Percentiles rank a stretch among this genome's conserved stretches.
Conservation (phyloP, 805 yeast genomes). For the Teunomyces barrocoloradensis region DNA sequence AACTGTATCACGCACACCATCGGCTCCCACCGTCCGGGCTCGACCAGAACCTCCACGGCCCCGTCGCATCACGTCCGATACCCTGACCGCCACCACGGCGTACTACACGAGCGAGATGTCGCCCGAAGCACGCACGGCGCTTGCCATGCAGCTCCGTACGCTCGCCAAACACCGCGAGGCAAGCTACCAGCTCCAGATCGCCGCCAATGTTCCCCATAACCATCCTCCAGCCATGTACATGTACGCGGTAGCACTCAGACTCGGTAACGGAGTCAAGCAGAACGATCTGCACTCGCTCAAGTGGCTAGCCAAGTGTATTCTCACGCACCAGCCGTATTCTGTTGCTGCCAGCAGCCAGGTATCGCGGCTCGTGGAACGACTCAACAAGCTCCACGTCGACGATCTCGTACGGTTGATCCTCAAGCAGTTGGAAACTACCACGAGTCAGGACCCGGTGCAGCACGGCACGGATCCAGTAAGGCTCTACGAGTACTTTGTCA, state of each 20-base stretch:
- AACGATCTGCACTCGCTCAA: slow-evolving; percentile 53
- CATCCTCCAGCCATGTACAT: slow-evolving; percentile 61
- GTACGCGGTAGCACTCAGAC: slow-evolving; percentile 63
- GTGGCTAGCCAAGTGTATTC: slow-evolving; percentile 56
- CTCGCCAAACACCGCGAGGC: slow-evolving; percentile 66
- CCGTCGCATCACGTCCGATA: slow-evolving; percentile 5
- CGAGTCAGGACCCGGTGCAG: slow-evolving; percentile 25
- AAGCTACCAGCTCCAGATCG: slow-evolving; percentile 62
- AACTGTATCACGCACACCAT: neutral
- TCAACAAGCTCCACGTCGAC: slow-evolving; percentile 26
- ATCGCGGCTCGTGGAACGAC: slow-evolving; percentile 19
- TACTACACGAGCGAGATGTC: slow-evolving; percentile 14
- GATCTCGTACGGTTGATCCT: slow-evolving; percentile 26
- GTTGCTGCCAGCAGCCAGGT: slow-evolving; percentile 7
- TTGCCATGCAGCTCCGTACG: slow-evolving; percentile 51
- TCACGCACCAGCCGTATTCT: slow-evolving; percentile 13
- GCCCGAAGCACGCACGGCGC: slow-evolving; percentile 35
- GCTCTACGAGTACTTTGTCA: slow-evolving; percentile 22
- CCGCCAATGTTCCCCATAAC: slow-evolving; percentile 58
- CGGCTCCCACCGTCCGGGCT: neutral
- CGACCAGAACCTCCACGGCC: slow-evolving; percentile 4
- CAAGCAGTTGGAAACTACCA: slow-evolving; percentile 20
- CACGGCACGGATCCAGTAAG: slow-evolving; percentile 13
- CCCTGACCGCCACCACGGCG: neutral
- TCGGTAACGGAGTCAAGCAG: slow-evolving; percentile 65